Evolutionary conservation across 1,284 basidiomycete genomes (phyloP), one percentile per base, ranked within the genome.

Genomic region (Malassezia vespertilionis): DNA sequence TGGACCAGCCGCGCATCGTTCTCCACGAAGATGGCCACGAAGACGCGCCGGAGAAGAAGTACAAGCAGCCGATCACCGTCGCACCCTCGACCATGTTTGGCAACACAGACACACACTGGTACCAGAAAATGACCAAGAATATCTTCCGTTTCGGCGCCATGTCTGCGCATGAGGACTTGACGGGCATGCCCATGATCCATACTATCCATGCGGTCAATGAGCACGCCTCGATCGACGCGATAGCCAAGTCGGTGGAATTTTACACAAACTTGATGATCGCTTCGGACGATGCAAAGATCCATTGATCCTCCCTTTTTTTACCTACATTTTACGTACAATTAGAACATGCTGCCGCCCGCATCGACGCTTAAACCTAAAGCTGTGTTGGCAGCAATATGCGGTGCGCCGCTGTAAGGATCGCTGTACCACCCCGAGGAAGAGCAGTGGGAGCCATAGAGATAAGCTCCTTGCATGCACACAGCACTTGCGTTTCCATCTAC

Each of bases 151-250:
- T 77, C 63, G 72, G 57, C 14, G 65, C 72, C 17, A 40, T 59
- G 23, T 58, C 54, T 10, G 41, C 22, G 41, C 47, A 21, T 52
- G 57, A 22, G 20, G 72, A 72, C n/a, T 72, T 72, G 48, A 57
- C 54, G 48, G 51, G 61, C 64, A 10, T 71, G 63, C 72, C 53
- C 46, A 39, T 65, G 68, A 54, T 69, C 57, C 73, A 73, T 37
- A 76, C 76, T 4, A 73, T 80, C 22, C 83, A 84, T 65, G 83
- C 83, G 1, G 77, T 81, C 31, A 77, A 81, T 52, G 80, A 82
- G 73, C 72, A 76, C 74, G 55, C 46, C 51, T 40, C 45, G 23
- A 67, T 63, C 21, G 49, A 65, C 22, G 74, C 70, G 0, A 72
- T 76, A 51, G 66, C 75, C 31, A 72, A 70, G 36, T 72, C 73